phyloP scores from a whole-genome alignment of 176 grass and related monocot species.

The Rhynchospora breviuscula region DNA sequence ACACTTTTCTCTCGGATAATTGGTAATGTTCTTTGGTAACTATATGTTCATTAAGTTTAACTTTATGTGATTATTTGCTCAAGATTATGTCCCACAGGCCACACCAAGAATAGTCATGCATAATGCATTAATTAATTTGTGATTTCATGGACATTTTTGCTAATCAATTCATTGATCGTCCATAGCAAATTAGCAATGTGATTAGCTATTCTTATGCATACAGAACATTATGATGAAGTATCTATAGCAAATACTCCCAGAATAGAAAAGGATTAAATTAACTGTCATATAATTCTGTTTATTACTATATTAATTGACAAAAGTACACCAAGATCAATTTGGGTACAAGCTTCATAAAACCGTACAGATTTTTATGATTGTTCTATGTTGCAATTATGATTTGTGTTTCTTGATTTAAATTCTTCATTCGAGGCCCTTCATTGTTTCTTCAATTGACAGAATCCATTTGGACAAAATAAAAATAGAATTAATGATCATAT shows the following conservation, averaged over 20 bases:
- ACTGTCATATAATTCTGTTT: neutral
- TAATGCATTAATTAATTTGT: neutral
- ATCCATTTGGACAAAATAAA: neutral
- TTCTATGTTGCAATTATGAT: neutral
- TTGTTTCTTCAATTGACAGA: neutral
- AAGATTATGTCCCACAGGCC: no score
- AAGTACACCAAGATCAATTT: neutral
- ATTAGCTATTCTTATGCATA: neutral
- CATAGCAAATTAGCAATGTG: neutral
- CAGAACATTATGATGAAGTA: neutral
- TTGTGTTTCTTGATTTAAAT: neutral
- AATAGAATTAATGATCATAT: neutral
- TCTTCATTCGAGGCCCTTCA: neutral
- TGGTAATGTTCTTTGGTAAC: neutral
- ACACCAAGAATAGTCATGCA: neutral
- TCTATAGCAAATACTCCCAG: neutral
- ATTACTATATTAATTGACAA: neutral
- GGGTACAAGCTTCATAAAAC: neutral
- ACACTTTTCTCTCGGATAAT: neutral
- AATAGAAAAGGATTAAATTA: neutral
- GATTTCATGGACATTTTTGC: neutral
- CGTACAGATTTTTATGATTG: neutral
- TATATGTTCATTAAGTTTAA: neutral
- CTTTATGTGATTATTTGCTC: neutral
- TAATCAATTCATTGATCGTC: neutral